Conservation (phyloP, 306 rosid species). For the Gynostemma pentaphyllum region DNA sequence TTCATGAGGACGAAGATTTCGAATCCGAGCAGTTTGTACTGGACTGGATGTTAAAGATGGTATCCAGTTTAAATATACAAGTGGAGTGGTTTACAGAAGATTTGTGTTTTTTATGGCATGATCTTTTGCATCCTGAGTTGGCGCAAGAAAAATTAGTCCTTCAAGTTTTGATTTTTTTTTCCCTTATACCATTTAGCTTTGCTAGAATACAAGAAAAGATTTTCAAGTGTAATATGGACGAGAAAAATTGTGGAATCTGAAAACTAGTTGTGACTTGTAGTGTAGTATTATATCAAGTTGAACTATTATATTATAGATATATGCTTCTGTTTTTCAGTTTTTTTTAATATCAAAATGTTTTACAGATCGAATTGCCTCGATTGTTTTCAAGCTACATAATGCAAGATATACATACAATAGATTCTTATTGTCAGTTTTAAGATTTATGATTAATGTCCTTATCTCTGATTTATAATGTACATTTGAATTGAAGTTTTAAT, state of each 20-base stretch:
- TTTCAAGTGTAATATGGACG: not conserved
- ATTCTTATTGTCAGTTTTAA: no score
- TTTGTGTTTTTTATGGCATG: conserved; percentile 1
- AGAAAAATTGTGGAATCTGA: not conserved
- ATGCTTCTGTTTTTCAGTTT: not conserved
- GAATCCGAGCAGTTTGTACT: not conserved
- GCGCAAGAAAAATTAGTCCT: not conserved
- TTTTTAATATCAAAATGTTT: not conserved
- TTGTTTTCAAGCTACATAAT: not conserved
- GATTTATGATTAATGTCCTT: no score
- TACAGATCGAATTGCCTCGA: not conserved
- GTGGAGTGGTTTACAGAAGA: not conserved
- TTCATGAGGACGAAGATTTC: not conserved
- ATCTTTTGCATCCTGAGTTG: conserved; percentile 6
- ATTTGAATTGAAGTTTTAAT: no score
- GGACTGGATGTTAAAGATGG: not conserved
- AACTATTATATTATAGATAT: no score
- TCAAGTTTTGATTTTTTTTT: not conserved
- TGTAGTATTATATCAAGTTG: not conserved
- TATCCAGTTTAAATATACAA: not conserved
- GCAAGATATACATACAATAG: no score
- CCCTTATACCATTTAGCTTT: not conserved
- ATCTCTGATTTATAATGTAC: no score
- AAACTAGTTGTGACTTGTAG: not conserved
- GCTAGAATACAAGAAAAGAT: conserved; percentile 1